phyloP scores from a whole-genome alignment of 2,329 filamentous ascomycete species.

The Aspergillus piperis region DNA sequence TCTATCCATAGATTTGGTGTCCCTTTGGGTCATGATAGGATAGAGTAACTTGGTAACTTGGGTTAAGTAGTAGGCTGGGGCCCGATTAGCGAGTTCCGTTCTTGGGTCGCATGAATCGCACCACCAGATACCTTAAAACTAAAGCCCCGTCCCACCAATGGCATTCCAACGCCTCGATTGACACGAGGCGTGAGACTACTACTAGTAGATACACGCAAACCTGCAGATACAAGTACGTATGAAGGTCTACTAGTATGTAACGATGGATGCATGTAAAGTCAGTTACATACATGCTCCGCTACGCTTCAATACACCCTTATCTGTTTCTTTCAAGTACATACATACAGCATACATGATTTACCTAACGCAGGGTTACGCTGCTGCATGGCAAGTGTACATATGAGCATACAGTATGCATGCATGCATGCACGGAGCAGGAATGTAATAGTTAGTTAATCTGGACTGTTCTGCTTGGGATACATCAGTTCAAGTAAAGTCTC shows the following conservation, averaged over 20 bases:
- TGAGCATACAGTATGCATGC: background rate
- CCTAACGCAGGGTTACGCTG: background rate
- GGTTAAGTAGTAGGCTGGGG: background rate
- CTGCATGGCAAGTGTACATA: background rate
- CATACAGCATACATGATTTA: background rate
- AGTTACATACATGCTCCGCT: background rate
- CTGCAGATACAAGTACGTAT: background rate
- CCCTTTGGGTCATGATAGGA: background rate
- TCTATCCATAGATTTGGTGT: background rate
- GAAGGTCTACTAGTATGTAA: background rate
- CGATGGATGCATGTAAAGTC: background rate
- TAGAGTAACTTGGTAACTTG: background rate
- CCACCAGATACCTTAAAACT: slow-evolving; percentile 1
- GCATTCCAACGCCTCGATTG: background rate
- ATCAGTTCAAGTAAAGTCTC: background rate
- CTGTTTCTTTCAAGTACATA: background rate
- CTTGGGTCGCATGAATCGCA: slow-evolving; percentile 1
- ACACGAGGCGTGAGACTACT: slow-evolving; percentile 2
- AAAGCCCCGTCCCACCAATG: background rate
- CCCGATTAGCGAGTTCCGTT: background rate
- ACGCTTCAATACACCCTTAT: background rate
- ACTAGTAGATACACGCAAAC: background rate
- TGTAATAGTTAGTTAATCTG: background rate
- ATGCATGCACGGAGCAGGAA: background rate
- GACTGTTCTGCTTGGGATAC: background rate